Evolutionary conservation across 2,329 filamentous ascomycete genomes (phyloP).

Genomic region (Pseudocercospora musae): DNA sequence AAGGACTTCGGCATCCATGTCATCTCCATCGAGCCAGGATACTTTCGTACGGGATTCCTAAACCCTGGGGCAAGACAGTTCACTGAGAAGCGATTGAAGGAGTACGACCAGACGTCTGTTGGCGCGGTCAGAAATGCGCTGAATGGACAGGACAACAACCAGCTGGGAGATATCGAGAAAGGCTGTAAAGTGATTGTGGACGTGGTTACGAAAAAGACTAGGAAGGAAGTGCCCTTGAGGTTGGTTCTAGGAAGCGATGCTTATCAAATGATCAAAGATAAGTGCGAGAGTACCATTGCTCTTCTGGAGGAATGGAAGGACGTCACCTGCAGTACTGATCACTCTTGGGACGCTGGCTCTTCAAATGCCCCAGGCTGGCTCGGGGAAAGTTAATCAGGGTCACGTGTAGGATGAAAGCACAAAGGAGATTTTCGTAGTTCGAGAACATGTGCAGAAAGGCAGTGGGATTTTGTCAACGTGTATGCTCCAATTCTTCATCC

Average conservation of each 20-base stretch:
- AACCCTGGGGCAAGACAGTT: conserved; percentile 26
- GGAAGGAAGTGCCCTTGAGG: conserved; percentile 51
- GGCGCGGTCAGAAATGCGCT: conserved; percentile 36
- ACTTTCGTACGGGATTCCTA: conserved; percentile 53
- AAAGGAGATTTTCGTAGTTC: background rate
- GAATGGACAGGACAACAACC: conserved; percentile 43
- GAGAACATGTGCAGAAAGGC: background rate
- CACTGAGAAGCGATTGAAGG: conserved; percentile 21
- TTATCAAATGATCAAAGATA: conserved; percentile 36
- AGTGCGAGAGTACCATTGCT: conserved; percentile 44
- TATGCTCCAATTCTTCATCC: background rate
- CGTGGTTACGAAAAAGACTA: conserved; percentile 50
- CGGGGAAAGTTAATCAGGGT: background rate
- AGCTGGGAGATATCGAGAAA: conserved; percentile 56
- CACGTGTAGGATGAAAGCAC: background rate
- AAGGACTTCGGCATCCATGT: conserved; percentile 40
- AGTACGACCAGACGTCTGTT: conserved; percentile 37
- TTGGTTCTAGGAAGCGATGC: conserved; percentile 55
- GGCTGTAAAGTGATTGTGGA: conserved; percentile 54
- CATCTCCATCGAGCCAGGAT: conserved; percentile 51
- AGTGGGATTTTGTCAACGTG: background rate
- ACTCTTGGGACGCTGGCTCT: background rate
- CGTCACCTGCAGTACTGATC: conserved; percentile 32
- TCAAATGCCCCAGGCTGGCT: background rate
- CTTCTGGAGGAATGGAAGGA: conserved; percentile 52